phyloP scores from a whole-genome alignment of 2,329 filamentous ascomycete genomes.

The Mariannaea elegans region DNA sequence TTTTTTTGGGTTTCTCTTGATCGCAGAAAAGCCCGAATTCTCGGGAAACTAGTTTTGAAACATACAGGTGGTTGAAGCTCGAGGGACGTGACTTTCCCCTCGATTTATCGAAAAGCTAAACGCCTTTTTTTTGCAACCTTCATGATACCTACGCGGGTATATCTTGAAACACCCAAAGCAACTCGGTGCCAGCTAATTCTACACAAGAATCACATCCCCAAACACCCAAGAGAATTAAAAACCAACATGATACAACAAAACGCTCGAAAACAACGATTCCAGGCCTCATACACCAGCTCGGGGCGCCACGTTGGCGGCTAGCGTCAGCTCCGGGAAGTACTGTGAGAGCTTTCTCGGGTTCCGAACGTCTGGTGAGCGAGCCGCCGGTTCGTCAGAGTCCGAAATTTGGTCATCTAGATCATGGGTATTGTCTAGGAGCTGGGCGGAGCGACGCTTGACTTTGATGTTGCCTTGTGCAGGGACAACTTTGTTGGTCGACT shows the following conservation, averaged over 20 bases:
- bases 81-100: too few species aligned
- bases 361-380: slow-evolving; percentile 33
- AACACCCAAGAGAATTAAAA: slow-evolving; percentile 17
- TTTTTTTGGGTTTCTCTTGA: too few species aligned
- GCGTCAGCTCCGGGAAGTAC: slow-evolving; percentile 41
- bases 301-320: slow-evolving; percentile 26
- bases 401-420: slow-evolving; percentile 35
- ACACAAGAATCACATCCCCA: slow-evolving; percentile 34
- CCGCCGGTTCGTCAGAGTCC: slow-evolving; percentile 38
- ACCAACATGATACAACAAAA: slow-evolving; percentile 7
- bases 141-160: slow-evolving; percentile 27
- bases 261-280: slow-evolving; percentile 4
- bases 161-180: slow-evolving; percentile 22
- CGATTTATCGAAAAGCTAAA: too few species aligned
- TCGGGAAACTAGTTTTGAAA: too few species aligned
- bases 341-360: slow-evolving; percentile 43
- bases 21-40: too few species aligned
- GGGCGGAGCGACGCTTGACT: slow-evolving; percentile 39
- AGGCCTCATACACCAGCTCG: slow-evolving; percentile 6
- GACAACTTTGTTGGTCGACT: slow-evolving; percentile 30
- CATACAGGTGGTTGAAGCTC: too few species aligned
- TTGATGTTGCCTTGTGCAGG: slow-evolving; percentile 43
- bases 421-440: slow-evolving; percentile 28
- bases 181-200: slow-evolving; percentile 30
- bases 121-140: too few species aligned